Base-by-base conservation (phyloP, 176 grass and related monocot species). In the Hyparrhenia diplandra region DNA sequence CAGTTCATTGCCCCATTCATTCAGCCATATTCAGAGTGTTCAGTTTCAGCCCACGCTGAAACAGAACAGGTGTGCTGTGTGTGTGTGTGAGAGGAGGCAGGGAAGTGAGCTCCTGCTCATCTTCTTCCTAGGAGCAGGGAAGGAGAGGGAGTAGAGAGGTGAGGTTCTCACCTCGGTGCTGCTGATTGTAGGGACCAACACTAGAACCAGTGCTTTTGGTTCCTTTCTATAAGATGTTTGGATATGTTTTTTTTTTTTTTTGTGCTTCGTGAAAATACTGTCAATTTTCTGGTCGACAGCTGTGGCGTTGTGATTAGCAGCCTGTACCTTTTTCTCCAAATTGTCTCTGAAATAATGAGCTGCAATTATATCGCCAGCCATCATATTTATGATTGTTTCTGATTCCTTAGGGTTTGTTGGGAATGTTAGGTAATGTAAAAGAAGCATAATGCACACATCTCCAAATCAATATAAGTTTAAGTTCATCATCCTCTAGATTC, bases 351-450 rank as follows among this genome's bases (percentile, higher is more conserved):
- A 84, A 79, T 1, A 0, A 5, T 66, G 8, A 67, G 67, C 35
- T 36, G 52, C 41, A 52, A 23, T 28, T 80, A 55, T 42, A 32
- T 52, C 9, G 14, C 80, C 8, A 20, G 72, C 18, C 5, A 70
- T 60, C 65, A 14, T 29, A 71, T 67, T 6, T 67, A 25, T 85
- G 16, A 34, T 28, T 51, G 67, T 80, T 81, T 57, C 21, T 86
- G 2, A 67, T 79, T 69, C 12, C 40, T 70, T 46, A 51, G 13
- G 20, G 39, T 2, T 61, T 49, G 21, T 42, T 62, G 52, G 5
- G 52, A 1, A 62, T 37, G 29, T 52, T 51, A 61, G 30, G 54
- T 84, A 55, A 64, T 75, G 14, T 24, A 40, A 25, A 83, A 54
- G 16, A 54, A 30, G 81, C 16, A 64, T 84, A 69, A 13, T 24